Evolutionary conservation across 768 basidiomycete species (phyloP), one percentile per base, ranked within the genome.

Genomic region (Psilocybe sp.): DNA sequence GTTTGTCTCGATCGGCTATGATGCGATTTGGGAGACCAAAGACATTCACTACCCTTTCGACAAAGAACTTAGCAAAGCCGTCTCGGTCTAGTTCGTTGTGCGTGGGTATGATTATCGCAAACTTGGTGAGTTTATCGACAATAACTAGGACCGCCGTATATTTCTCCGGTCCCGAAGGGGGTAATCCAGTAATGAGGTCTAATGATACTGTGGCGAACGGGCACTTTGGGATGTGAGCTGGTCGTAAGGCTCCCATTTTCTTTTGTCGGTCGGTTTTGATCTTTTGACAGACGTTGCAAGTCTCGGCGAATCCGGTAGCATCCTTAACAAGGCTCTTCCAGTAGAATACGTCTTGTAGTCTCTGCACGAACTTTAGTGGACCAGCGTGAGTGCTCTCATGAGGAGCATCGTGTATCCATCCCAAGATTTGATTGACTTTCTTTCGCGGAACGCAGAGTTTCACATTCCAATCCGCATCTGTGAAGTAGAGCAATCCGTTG

Each of bases 71-170:
- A 1, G 68, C 67, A 2, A 65, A 60, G 5, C 57, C 59, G n/a
- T 55, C 46, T 9, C 55, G 55, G 3, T 52, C 46, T 9, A 67
- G 35, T 0, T 51, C 43, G 12, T 47, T 46, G 9, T 59, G 46
- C 0, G 58, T 58, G 0, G 63, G 63, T 1, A 65, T 37, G 0
- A 61, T 6, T 0, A 55, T 38, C 0, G 56, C 52, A 47, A 49
- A 58, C 39, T 64, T 64, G 1, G 64, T 64, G 0, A 64, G 36
- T 32, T 61, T 61, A 33, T 61, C 59, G 1, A 65, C 59, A 6
- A 63, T 44, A 5, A 60, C 63, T 4, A 66, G 38, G 0, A 66
- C 1, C 68, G 49, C 10, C 35, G 36, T 54, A 19, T 16, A 54
- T 3, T 40, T 39, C 0, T 50, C 32, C 1, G n/a, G 15, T 20